Evolutionary conservation across 1,139 yeast species (phyloP).

Genomic region (Candida neerlandica): DNA sequence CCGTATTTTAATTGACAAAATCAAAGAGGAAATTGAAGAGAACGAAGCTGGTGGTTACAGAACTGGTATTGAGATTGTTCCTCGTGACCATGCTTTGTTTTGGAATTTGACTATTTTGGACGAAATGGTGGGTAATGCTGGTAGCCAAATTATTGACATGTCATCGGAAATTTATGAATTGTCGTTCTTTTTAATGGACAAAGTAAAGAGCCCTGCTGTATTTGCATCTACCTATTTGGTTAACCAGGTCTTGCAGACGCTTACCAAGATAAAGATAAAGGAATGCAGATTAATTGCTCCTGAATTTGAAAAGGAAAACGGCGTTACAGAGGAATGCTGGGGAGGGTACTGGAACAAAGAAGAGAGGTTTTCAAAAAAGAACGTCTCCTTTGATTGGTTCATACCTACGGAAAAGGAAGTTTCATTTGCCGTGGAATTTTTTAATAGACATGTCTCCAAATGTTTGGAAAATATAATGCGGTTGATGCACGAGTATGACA

Average conservation of each 20-base stretch:
- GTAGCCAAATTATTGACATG: constrained; percentile 47
- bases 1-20: constrained; percentile 49
- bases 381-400: constrained; percentile 72
- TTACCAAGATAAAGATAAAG: constrained; percentile 59
- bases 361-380: constrained; percentile 39
- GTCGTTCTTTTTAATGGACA: constrained; percentile 52
- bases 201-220: constrained; percentile 67
- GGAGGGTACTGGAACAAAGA: constrained; percentile 67
- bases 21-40: constrained; percentile 72
- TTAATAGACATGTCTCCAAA: constrained; percentile 50
- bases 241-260: constrained; percentile 67
- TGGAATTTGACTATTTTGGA: constrained; percentile 74
- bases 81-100: constrained; percentile 75
- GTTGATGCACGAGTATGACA: constrained; percentile 33
- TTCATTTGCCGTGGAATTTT: constrained; percentile 61
- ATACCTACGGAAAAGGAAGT: constrained; percentile 62
- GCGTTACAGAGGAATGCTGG: constrained; percentile 62
- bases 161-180: constrained; percentile 52
- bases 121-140: constrained; percentile 74
- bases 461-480: constrained; percentile 46
- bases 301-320: constrained; percentile 27
- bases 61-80: constrained; percentile 66
- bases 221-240: constrained; percentile 53
- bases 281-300: constrained; percentile 60
- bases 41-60: constrained; percentile 84